phyloP scores from a whole-genome alignment of 1,284 basidiomycete genomes.

The Tetrapyrgos nigripes region DNA sequence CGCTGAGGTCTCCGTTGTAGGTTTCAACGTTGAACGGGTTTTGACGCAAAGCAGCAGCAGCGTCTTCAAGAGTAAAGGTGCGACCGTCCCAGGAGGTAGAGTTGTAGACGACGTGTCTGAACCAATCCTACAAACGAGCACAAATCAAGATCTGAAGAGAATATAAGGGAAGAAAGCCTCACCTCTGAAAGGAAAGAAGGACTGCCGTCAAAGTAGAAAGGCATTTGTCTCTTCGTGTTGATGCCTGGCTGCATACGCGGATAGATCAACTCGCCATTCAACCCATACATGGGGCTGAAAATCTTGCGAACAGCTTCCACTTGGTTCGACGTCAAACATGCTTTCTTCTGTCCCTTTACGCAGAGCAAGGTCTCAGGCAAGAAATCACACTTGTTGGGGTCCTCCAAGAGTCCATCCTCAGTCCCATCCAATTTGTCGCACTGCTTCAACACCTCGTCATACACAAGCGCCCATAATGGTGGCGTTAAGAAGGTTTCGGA shows the following conservation, averaged over 20 bases:
- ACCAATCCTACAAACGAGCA: constrained; percentile 18
- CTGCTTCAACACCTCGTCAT: constrained; percentile 33
- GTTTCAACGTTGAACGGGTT: constrained; percentile 24
- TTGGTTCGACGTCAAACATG: constrained; percentile 18
- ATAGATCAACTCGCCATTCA: constrained; percentile 14
- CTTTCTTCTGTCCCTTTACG: background rate
- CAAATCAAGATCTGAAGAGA: background rate
- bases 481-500: constrained; percentile 14
- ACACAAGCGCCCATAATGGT: constrained; percentile 22
- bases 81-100: constrained; percentile 7
- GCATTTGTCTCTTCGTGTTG: constrained; percentile 2
- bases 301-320: constrained; percentile 20
- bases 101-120: constrained; percentile 17
- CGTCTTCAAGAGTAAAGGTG: constrained; percentile 9
- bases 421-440: constrained; percentile 43
- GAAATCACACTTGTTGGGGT: constrained; percentile 35
- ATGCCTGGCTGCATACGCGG: constrained; percentile 24
- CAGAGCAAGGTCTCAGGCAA: constrained; percentile 30
- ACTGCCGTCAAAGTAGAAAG: background rate
- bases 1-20: constrained; percentile 23
- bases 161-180: background rate
- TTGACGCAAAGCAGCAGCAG: constrained; percentile 1
- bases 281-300: constrained; percentile 11
- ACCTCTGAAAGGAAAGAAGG: background rate
- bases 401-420: constrained; percentile 37